These are phyloP conservation scores for Nicotiana otophora DNA, from an alignment of 257 asterid species.

Conservation along the genomic window DNA sequence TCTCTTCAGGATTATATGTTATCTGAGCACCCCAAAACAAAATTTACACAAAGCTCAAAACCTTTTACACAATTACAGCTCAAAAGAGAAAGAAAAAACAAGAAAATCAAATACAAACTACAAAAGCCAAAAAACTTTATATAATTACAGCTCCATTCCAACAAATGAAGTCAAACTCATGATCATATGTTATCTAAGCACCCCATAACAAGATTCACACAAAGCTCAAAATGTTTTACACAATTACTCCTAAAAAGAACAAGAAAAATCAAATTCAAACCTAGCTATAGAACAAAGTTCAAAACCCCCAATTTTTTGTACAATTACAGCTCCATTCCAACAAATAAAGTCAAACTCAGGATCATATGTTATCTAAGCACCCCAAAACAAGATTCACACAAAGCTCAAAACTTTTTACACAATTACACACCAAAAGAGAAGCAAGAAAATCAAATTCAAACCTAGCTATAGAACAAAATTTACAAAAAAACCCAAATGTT, in stretches of 20 bases:
- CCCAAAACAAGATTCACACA: background rate
- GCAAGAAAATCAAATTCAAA: background rate
- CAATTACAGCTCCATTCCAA: too few relatives aligned
- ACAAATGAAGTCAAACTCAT: too few relatives aligned
- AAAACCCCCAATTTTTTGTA: background rate
- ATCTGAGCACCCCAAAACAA: conserved; percentile 33
- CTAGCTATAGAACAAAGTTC: background rate
- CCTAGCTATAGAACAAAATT: background rate
- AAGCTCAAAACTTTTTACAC: background rate
- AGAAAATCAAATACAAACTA: background rate
- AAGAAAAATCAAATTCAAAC: background rate
- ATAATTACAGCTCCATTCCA: too few relatives aligned
- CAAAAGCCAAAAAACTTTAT: background rate
- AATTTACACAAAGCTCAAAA: conserved; percentile 2
- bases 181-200: too few relatives aligned
- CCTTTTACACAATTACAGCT: background rate
- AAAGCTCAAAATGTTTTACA: background rate
- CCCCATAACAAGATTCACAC: background rate
- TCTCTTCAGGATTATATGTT: conserved; percentile 55
- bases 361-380: too few relatives aligned
- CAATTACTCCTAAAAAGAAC: background rate
- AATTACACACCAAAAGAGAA: background rate
- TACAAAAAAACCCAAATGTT: background rate
- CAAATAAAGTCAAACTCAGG: too few relatives aligned
- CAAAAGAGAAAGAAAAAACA: background rate